phyloP scores from a whole-genome alignment of 1,284 basidiomycete genomes.

The Agaricales sp. region DNA sequence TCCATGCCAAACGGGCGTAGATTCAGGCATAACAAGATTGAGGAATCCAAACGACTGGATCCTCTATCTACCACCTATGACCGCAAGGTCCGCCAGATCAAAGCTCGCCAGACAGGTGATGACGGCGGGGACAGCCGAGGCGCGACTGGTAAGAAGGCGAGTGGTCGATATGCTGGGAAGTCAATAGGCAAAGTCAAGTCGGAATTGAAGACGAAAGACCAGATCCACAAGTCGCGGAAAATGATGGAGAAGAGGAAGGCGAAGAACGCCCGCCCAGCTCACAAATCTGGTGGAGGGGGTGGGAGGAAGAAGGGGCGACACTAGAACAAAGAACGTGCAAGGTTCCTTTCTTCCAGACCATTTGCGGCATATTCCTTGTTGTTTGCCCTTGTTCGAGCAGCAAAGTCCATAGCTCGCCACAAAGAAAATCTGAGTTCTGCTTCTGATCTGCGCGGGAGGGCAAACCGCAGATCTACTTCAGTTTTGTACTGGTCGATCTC shows the following conservation, averaged over 20 bases:
- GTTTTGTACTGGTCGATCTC: too few relatives aligned
- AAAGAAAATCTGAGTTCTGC: too few relatives aligned
- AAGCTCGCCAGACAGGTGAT: slow-evolving; percentile 35
- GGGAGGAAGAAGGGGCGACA: not conserved
- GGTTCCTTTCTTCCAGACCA: too few relatives aligned
- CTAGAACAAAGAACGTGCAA: too few relatives aligned
- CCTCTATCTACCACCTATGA: slow-evolving; percentile 61
- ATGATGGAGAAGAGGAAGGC: slow-evolving; percentile 48
- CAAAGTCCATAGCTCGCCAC: too few relatives aligned
- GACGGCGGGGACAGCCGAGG: slow-evolving; percentile 10
- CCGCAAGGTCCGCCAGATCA: slow-evolving; percentile 50
- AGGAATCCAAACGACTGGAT: slow-evolving; percentile 62
- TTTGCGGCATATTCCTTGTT: too few relatives aligned
- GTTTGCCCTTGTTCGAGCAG: too few relatives aligned
- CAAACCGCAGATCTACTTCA: too few relatives aligned
- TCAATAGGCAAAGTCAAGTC: slow-evolving; percentile 52
- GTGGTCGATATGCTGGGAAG: slow-evolving; percentile 47
- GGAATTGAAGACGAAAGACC: slow-evolving; percentile 77
- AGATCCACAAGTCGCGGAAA: slow-evolving; percentile 72
- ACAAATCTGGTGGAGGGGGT: not conserved
- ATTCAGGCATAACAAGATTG: slow-evolving; percentile 59
- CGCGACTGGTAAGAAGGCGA: slow-evolving; percentile 18
- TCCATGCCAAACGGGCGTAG: slow-evolving; percentile 34
- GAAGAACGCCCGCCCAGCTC: slow-evolving; percentile 65
- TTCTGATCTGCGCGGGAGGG: too few relatives aligned